Percentiles rank a stretch among this genome's conserved stretches.
Evolutionary conservation across 805 yeast genomes (phyloP).

Genomic region (Suhomyces faveliae): DNA sequence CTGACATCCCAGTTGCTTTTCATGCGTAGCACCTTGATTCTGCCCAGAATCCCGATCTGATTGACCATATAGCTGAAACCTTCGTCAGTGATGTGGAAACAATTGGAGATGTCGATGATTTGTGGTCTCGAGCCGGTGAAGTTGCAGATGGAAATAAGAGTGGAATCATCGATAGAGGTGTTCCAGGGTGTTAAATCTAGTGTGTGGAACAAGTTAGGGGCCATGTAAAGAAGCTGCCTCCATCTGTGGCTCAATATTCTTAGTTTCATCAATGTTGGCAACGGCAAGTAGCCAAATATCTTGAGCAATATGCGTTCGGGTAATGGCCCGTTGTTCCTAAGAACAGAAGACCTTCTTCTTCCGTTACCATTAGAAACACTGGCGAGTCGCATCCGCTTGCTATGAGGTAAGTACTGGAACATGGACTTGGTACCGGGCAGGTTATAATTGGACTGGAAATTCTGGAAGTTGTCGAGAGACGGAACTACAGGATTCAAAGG

Average conservation of each 20-base stretch:
- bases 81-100: conserved; percentile 74
- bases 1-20: conserved; percentile 73
- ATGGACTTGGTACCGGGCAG: conserved; percentile 20
- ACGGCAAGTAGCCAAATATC: conserved; percentile 51
- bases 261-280: conserved; percentile 61
- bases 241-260: conserved; percentile 62
- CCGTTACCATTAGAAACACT: conserved; percentile 38
- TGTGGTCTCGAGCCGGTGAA: conserved; percentile 71
- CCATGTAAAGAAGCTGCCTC: conserved; percentile 61
- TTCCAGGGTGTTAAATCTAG: conserved; percentile 65
- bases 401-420: conserved; percentile 55
- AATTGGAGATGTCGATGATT: conserved; percentile 61
- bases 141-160: conserved; percentile 57
- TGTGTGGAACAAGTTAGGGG: conserved; percentile 49
- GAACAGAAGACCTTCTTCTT: conserved; percentile 55
- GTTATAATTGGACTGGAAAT: conserved; percentile 15
- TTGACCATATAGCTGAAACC: conserved; percentile 71
- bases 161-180: conserved; percentile 56
- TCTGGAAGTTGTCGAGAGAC: conserved; percentile 32
- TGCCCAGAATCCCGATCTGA: conserved; percentile 67
- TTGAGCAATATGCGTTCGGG: conserved; percentile 58
- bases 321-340: conserved; percentile 52
- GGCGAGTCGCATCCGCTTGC: conserved; percentile 51
- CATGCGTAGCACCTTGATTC: conserved; percentile 56
- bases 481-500: conserved; percentile 43